Conservation (phyloP, 1,284 basidiomycete genomes). For the Blastosporella zonata region DNA sequence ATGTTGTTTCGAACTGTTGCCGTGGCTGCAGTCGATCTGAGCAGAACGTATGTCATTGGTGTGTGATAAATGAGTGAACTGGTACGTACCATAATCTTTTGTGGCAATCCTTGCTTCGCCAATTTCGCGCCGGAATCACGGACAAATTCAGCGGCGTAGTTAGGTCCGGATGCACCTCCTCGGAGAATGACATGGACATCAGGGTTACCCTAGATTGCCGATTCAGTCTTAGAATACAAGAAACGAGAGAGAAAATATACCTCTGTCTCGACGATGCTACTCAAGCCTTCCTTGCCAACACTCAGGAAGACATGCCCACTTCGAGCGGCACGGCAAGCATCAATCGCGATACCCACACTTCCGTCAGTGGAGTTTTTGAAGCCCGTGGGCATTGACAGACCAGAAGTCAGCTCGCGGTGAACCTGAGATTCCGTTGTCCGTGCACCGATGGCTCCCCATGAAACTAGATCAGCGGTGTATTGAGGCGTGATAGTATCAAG, state of each 20-base stretch:
- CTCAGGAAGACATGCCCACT: constrained; percentile 89
- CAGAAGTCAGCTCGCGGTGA: constrained; percentile 84
- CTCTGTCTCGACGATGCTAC: constrained; percentile 88
- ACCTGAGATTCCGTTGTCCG: constrained; percentile 97
- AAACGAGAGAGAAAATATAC: constrained; percentile 32
- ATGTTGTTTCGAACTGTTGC: constrained; percentile 90
- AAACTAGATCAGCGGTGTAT: constrained; percentile 94
- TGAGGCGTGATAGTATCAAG: constrained; percentile 88
- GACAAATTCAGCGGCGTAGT: constrained; percentile 79
- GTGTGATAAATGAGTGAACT: constrained; percentile 1
- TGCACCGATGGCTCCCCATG: constrained; percentile 97
- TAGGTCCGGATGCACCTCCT: constrained; percentile 84
- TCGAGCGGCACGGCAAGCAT: constrained; percentile 87
- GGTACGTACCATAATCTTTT: constrained; percentile 76
- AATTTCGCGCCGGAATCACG: constrained; percentile 76
- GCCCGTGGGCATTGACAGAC: constrained; percentile 86
- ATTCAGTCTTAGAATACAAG: not conserved
- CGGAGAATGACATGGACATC: constrained; percentile 92
- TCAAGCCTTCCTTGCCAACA: constrained; percentile 90
- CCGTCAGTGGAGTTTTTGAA: constrained; percentile 80
- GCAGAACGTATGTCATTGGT: constrained; percentile 5
- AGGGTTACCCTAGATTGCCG: constrained; percentile 65
- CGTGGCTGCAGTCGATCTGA: constrained; percentile 94
- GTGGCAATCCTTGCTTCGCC: constrained; percentile 73
- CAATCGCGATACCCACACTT: constrained; percentile 81